These are phyloP conservation scores for Metschnikowia cubensis DNA, from an alignment of 805 yeast species.

Conservation along the genomic window DNA sequence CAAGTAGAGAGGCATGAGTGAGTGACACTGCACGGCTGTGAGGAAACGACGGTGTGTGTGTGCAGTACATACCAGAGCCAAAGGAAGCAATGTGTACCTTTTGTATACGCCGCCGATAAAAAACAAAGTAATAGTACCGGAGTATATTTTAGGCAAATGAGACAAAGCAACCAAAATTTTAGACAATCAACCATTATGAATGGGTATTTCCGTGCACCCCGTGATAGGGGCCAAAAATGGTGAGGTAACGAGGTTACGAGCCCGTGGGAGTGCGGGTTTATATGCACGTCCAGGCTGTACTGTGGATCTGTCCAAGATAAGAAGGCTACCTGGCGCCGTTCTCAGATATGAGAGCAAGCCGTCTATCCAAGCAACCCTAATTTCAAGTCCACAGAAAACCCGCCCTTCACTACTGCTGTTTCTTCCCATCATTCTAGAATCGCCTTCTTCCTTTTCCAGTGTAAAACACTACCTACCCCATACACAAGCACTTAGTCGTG, in stretches of 20 bases:
- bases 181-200: neutral
- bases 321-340: neutral
- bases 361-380: neutral
- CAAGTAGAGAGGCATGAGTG: neutral
- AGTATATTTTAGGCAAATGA: too few species aligned
- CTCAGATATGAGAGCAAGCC: neutral
- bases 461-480: neutral
- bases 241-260: too few species aligned
- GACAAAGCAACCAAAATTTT: too few species aligned
- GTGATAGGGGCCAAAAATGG: neutral
- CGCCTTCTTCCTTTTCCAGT: neutral
- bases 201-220: neutral
- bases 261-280: too few species aligned
- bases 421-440: too few species aligned
- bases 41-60: neutral
- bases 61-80: neutral
- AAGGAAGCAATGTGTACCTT: too few species aligned
- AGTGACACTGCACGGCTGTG: conserved; percentile 1
- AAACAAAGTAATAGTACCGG: too few species aligned
- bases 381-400: neutral
- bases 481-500: neutral
- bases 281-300: neutral
- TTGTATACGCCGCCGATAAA: too few species aligned
- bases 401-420: neutral
- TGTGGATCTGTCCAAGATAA: conserved; percentile 1